Evolutionary conservation across 2,329 filamentous ascomycete species (phyloP), one percentile per base, ranked within the genome.

Genomic region (Aureobasidium sp.): DNA sequence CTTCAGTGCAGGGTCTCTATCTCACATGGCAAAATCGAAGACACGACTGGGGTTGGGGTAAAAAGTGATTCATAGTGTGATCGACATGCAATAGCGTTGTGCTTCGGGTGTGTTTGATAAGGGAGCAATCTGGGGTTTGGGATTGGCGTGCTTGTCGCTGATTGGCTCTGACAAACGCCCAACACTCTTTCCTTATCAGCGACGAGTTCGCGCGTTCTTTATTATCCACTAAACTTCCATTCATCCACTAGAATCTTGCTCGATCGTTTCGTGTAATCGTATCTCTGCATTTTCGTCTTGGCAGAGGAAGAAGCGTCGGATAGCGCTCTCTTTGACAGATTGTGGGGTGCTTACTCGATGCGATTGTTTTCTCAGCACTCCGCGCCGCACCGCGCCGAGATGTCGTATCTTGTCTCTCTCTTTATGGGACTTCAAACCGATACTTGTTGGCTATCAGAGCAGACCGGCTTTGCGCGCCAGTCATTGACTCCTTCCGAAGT

Each of bases 281-380:
- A 44, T 57, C n/a, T 5, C 17, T 42, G 26, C 17, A 7, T 47
- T 32, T 13, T 37, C 17, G 39, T 47, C 55, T 58, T 58, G 55
- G 55, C 55, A 39, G n/a, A 32, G 32, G n/a, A 59, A 9, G 12
- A 20, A 41, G 51, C 47, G 46, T 29, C 3, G 26, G 39, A 50
- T 44, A 61, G 34, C 34, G 34, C 56, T 2, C 32, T 47, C 20
- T 48, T 48, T 58, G 42, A 58, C 44, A 47, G 55, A 48, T 48
- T 37, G 55, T 37, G 46, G 56, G 56, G 56, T 48, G 47, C 34
- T 61, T 52, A 51, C 57, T 61, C 57, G 47, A 52, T 61, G 34
- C 36, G 46, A 51, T 61, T 61, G 47, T 52, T 8, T 44, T 17
- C 48, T 58, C 51, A 26, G 51, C 51, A 26, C 51, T 13, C 36